Evolutionary conservation across 345 rosid genomes (phyloP).

Genomic region (Gossypium bickii): DNA sequence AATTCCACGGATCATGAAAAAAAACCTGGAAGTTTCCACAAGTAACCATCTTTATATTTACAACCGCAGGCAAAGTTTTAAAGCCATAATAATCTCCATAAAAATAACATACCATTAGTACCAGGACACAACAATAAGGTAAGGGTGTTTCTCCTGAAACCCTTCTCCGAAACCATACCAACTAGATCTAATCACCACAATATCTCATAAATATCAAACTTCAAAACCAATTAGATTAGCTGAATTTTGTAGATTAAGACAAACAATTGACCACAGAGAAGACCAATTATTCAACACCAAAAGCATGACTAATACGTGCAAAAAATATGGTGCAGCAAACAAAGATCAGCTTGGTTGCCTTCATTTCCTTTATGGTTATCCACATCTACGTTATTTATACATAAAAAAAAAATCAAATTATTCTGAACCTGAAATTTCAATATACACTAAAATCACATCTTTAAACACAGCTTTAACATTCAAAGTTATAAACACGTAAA

Average conservation of each 20-base stretch:
- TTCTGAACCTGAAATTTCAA: not conserved
- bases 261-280: not conserved
- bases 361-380: not conserved
- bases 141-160: not conserved
- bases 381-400: not conserved
- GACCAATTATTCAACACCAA: not conserved
- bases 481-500: not conserved
- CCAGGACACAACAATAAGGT: not conserved
- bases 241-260: not conserved
- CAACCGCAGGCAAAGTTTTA: not conserved
- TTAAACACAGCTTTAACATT: slow-evolving; percentile 5
- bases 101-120: not conserved
- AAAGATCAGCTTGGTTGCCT: not conserved
- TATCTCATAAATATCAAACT: not conserved
- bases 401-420: not conserved
- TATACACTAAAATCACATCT: not conserved
- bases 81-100: not conserved
- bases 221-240: not conserved
- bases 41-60: not conserved
- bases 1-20: not conserved
- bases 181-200: not conserved
- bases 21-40: not conserved
- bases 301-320: not conserved
- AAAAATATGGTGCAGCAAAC: not conserved
- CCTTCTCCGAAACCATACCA: not conserved